Evolutionary conservation across 768 basidiomycete genomes (phyloP).

Genomic region (Rhizopogon vulgaris): DNA sequence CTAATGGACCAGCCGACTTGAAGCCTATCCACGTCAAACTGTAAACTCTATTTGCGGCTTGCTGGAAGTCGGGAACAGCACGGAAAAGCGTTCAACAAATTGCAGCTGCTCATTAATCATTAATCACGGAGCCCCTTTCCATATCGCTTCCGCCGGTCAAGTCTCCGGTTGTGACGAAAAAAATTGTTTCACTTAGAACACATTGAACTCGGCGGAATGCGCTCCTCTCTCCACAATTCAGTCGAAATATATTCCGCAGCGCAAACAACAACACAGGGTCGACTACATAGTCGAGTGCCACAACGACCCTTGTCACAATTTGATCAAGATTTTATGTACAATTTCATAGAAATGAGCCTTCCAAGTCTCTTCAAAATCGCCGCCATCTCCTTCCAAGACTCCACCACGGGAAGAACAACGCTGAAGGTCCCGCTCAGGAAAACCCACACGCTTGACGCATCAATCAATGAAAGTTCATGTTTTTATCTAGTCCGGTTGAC

Average conservation of each 20-base stretch:
- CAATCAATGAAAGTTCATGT: background rate
- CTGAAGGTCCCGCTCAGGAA: conserved; percentile 23
- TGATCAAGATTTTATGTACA: background rate
- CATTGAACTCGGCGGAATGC: background rate
- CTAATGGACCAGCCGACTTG: no score
- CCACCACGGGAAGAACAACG: conserved; percentile 24
- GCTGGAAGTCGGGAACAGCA: no score
- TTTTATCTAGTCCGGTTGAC: background rate
- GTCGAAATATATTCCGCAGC: background rate
- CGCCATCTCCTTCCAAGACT: conserved; percentile 21
- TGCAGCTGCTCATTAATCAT: no score
- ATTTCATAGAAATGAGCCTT: background rate
- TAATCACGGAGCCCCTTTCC: no score
- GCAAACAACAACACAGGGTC: background rate
- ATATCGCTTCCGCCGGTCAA: no score
- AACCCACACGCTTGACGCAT: conserved; percentile 21
- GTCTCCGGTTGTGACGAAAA: background rate
- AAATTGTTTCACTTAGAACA: background rate
- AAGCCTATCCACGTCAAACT: no score
- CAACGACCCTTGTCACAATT: background rate
- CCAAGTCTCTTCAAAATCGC: conserved; percentile 9
- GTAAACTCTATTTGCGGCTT: no score
- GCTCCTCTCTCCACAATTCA: background rate
- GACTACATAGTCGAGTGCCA: background rate
- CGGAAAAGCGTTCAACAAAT: no score